Conservation (phyloP, 345 rosid species). For the Nephelium lappaceum region DNA sequence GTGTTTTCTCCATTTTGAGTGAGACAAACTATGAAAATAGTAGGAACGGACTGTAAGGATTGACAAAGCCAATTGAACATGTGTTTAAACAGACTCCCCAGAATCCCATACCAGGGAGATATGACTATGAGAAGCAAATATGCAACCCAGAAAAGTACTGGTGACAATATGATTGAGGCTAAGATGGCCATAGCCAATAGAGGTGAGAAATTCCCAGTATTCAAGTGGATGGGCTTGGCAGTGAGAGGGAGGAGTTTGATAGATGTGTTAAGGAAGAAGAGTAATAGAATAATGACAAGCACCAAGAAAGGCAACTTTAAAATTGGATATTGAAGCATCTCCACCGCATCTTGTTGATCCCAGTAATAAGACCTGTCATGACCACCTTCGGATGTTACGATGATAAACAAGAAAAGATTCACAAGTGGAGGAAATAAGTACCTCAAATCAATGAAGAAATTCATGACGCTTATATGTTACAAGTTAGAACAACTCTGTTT, state of each 20-base stretch:
- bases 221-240: background rate
- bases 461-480: background rate
- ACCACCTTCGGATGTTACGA: background rate
- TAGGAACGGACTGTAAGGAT: background rate
- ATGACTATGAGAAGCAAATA: background rate
- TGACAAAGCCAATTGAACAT: background rate
- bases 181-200: background rate
- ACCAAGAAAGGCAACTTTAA: background rate
- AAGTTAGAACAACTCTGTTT: too few relatives aligned
- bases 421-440: background rate
- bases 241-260: constrained; percentile 13
- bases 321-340: background rate
- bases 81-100: background rate
- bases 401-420: background rate
- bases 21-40: background rate
- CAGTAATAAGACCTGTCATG: background rate
- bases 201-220: background rate
- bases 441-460: background rate
- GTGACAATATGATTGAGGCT: background rate
- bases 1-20: background rate
- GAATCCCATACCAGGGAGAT: background rate
- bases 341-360: background rate
- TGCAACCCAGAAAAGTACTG: background rate
- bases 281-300: background rate
- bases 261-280: constrained; percentile 5